Evolutionary conservation across 108 stramenopile species (phyloP).

Genomic region (Cyclotella atomus): DNA sequence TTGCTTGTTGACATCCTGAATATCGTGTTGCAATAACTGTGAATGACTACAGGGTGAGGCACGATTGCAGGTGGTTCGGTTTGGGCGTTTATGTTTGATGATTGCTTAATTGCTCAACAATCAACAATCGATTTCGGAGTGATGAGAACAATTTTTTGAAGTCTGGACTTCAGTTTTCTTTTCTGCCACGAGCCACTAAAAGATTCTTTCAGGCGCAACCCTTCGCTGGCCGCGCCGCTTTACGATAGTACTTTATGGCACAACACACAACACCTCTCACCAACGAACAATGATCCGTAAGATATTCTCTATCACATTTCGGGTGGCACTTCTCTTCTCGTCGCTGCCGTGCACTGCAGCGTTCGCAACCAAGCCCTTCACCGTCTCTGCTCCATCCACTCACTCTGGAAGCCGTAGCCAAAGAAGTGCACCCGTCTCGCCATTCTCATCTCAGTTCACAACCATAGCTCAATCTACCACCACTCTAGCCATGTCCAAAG

Average conservation of each 20-base stretch:
- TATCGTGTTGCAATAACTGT: neutral
- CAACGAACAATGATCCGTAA: neutral
- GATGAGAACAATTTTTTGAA: no score
- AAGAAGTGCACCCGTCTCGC: neutral
- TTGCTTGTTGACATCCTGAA: constrained; percentile 10
- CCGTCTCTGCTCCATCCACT: neutral
- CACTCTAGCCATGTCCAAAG: constrained; percentile 2
- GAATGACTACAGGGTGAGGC: neutral
- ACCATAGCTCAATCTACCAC: neutral
- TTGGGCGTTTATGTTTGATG: neutral
- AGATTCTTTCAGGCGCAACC: no score
- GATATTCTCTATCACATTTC: neutral
- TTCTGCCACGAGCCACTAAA: no score
- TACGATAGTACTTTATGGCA: no score
- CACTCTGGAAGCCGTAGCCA: neutral
- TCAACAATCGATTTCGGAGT: neutral
- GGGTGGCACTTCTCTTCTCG: neutral
- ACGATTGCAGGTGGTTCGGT: neutral
- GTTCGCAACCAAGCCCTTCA: neutral
- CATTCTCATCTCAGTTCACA: neutral
- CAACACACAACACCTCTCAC: no score
- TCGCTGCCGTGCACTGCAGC: neutral
- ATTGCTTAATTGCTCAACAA: neutral
- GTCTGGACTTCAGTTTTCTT: no score
- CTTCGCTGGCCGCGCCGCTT: no score